Base-by-base conservation (phyloP, 768 basidiomycete species). In the Tulasnella sp. region DNA sequence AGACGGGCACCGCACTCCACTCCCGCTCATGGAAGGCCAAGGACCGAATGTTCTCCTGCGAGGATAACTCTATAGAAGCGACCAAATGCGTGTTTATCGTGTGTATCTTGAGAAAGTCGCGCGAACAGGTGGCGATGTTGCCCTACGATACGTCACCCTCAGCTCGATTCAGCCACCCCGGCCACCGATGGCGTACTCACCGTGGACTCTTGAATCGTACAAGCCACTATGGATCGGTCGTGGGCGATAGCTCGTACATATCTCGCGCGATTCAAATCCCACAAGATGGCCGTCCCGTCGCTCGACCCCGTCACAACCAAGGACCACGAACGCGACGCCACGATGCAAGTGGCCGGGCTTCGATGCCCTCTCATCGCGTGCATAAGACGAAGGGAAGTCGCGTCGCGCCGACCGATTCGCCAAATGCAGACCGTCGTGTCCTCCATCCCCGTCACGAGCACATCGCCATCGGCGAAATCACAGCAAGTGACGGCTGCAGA, bases 11-110 rank as follows among this genome's bases (percentile, higher is more conserved):
- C 59, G 77, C 74, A 0, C 86, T 81, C 67, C 86, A 94, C 64
- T 94, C 92, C 32, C 92, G 79, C 65, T 93, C 87, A 59, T 89
- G 84, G 71, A 94, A 94, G 0, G 84, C 82, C 49, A 96, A 69
- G 0, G 86, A 82, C 0, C 83, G 84, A 53, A 93, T 69, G 42
- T 65, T 68, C 58, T 82, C 66, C 19, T 60, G 71, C 68, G 19
- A 75, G 2, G 74, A 73, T 1, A 89, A 72, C 61, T 88, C 83
- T 32, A 90, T 67, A 11, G 74, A 75, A 0, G 82, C 81, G 61
- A 96, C 87, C 0, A 77, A 81, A 15, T 84, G 77, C 0, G 79
- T 91, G 64, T 94, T 94, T 70, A 94, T 76, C 0, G 89, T 94
- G 68, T 91, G 88, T 14, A 93, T 69, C 66, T 80, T 84, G 14